Base-by-base conservation (phyloP, 139 green algal genomes). In the Coccomyxa sp. region DNA sequence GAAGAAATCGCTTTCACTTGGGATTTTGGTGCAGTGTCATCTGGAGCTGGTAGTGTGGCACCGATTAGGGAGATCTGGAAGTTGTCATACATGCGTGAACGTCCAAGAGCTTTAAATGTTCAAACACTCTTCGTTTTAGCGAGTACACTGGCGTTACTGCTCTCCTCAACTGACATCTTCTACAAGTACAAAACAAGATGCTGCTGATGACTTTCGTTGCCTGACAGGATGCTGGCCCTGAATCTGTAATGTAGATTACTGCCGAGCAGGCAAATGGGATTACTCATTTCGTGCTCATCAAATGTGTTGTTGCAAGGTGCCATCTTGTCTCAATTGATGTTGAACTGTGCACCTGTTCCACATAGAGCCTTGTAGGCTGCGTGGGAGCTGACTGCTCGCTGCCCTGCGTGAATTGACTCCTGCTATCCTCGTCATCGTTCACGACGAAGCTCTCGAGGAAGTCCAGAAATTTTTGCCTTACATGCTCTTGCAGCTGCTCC, bases 331-430 rank as follows among this genome's bases (percentile, higher is more conserved):
- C 25, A 77, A 9, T 74, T 74, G 66, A 74, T 27, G 66, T 74
- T 74, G 66, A 3, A 27, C 21, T 74, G 66, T 27, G 21, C 17
- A 92, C 75, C 83, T 90, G 88, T 16, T 86, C 83, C 0, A 92
- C 81, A 60, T 91, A 91, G 28, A 71, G 18, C 21, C 21, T 77
- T 15, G 28, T 38, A 28, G 3, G 76, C 45, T n/a, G 27, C 21
- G 17, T 30, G 60, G n/a, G 30, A 12, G 58, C 80, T 18, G 18
- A 51, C 51, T 80, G 38, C 21, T 67, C 60, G 12, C 23, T 77
- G 18, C 80, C 79, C 67, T 77, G 59, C 38, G 45, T 82, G 58
- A 30, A 58, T 58, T 81, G 82, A 4, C 23, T 81, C n/a, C 51
- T 30, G 28, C 17, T 27, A 0, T 32, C 38, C 17, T 68, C 78